These are phyloP conservation scores for Blastobotrys malaysiensis DNA, from an alignment of 1,139 yeast species.

Conservation along the genomic window DNA sequence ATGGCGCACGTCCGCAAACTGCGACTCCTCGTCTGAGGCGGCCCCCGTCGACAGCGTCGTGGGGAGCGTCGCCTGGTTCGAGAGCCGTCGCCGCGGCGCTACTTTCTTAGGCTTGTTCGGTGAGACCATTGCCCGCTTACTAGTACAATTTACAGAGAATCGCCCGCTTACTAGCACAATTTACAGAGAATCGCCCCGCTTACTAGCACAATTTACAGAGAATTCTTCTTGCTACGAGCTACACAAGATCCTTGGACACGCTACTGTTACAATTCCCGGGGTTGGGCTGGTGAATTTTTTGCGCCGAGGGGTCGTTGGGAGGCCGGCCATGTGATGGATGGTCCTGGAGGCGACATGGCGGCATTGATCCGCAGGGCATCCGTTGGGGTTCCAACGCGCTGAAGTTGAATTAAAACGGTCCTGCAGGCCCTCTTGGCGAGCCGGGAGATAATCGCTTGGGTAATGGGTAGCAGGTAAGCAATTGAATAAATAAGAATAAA, in stretches of 20 bases:
- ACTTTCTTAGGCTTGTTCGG: not conserved
- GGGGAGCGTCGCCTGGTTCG: slow-evolving; percentile 7
- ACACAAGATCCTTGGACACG: too few relatives aligned
- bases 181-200: not conserved
- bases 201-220: not conserved
- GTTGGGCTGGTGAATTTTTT: too few relatives aligned
- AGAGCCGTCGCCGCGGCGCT: slow-evolving; percentile 1
- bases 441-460: too few relatives aligned
- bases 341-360: too few relatives aligned
- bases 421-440: too few relatives aligned
- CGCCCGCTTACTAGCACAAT: not conserved
- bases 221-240: too few relatives aligned
- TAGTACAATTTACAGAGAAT: not conserved
- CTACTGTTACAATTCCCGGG: too few relatives aligned
- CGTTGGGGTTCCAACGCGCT: too few relatives aligned
- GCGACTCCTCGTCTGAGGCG: not conserved
- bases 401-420: too few relatives aligned
- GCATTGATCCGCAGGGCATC: too few relatives aligned
- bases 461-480: not conserved
- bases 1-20: slow-evolving; percentile 18
- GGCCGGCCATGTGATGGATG: too few relatives aligned
- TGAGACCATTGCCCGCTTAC: not conserved
- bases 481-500: not conserved
- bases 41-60: slow-evolving; percentile 1
- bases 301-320: too few relatives aligned